Evolutionary conservation across 345 rosid genomes (phyloP).

Genomic region (Raphanus raphanistrum): DNA sequence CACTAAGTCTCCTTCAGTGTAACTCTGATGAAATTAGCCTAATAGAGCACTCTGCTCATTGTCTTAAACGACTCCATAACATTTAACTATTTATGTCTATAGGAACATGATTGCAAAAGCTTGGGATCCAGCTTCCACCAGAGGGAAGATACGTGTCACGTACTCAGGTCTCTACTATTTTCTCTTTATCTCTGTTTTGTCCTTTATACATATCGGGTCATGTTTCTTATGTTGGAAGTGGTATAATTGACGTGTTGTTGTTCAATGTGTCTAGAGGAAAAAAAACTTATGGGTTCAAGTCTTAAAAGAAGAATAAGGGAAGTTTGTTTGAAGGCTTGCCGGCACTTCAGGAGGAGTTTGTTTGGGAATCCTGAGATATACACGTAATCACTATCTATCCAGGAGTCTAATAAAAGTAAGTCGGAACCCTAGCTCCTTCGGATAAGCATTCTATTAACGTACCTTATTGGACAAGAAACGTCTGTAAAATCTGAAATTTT

Average conservation of each 20-base stretch:
- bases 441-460: background rate
- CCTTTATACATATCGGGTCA: background rate
- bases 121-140: conserved; percentile 85
- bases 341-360: background rate
- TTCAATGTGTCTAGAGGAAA: background rate
- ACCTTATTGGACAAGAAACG: background rate
- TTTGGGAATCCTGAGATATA: background rate
- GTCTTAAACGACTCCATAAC: background rate
- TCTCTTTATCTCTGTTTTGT: background rate
- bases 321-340: too few species aligned
- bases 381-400: background rate
- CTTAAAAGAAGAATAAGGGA: conserved; percentile 31
- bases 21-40: too few species aligned
- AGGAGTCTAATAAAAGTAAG: background rate
- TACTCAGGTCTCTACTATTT: conserved; percentile 51
- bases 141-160: conserved; percentile 85
- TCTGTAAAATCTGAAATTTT: background rate
- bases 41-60: too few species aligned
- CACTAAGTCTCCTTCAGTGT: too few species aligned
- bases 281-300: background rate
- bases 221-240: background rate
- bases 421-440: background rate
- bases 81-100: too few species aligned
- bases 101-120: conserved; percentile 50
- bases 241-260: background rate